Conservation (phyloP, 805 yeast genomes). For the Hanseniaspora valbyensis region DNA sequence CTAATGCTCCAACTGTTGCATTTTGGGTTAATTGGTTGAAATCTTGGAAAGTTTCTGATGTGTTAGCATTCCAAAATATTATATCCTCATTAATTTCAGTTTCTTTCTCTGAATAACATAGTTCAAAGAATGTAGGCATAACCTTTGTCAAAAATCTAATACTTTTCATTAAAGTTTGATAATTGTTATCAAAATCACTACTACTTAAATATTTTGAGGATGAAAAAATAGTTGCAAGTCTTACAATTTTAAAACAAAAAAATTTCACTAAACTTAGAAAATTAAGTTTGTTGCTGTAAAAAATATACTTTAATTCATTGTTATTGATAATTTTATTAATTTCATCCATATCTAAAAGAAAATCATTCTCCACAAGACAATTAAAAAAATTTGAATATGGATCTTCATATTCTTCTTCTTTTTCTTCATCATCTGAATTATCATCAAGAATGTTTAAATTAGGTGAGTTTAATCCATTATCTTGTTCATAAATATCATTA, state of each 20-base stretch:
- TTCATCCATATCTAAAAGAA: constrained; percentile 36
- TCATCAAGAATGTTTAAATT: neutral
- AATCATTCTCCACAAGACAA: constrained; percentile 24
- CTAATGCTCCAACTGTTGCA: constrained; percentile 22
- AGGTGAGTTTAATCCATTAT: constrained; percentile 18
- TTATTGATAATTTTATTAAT: constrained; percentile 47
- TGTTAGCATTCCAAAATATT: constrained; percentile 37
- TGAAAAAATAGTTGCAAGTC: constrained; percentile 23
- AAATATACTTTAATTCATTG: constrained; percentile 46
- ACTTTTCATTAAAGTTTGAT: constrained; percentile 43
- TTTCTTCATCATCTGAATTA: neutral
- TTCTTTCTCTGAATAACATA: constrained; percentile 29
- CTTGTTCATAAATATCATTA: constrained; percentile 25
- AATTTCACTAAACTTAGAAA: constrained; percentile 43
- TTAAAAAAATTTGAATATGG: constrained; percentile 18
- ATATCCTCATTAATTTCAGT: constrained; percentile 21
- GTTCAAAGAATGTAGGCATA: constrained; percentile 59
- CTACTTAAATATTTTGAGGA: neutral
- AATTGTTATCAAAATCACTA: constrained; percentile 18
- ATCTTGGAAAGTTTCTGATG: constrained; percentile 16
- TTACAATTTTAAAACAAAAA: constrained; percentile 27
- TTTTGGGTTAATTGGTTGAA: constrained; percentile 18
- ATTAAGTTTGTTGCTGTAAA: constrained; percentile 48
- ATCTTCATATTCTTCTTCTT: neutral
- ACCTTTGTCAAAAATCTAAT: constrained; percentile 52